Base-by-base conservation (phyloP, 805 yeast genomes). In the Candida namnaoensis region DNA sequence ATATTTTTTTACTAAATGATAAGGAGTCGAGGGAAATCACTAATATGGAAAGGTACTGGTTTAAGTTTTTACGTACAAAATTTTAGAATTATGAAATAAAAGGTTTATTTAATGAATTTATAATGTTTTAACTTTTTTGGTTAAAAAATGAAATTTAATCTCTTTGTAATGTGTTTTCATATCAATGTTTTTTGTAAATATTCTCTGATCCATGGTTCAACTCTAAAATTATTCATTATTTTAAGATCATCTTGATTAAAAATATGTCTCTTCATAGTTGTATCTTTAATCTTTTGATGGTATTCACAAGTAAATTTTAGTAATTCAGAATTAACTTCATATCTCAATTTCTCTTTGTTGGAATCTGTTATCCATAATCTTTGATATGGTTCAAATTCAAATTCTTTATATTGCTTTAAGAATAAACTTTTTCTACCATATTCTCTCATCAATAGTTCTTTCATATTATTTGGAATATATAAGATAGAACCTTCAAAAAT, bases 401-500 rank as follows among this genome's bases (percentile, higher is more conserved):
- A 74, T 2, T 64, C 67, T 27, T 64, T 59, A 56, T 62, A 60
- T 1, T 56, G 56, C n/a, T 52, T 49, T 32, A 69, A 40, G 4
- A 68, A 62, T 2, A 67, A 57, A 38, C 67, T 60, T 30, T 42
- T 47, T 11, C 52, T 42, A 3, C 54, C 42, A 43, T 80, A 80
- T 52, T 80, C 86, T 19, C 65, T 62, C 9, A 56, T 55, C 36
- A 80, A 57, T 7, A 71, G 57, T 1, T 58, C 51, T 19, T 67
- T 53, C 49, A 60, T 69, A 34, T 67, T 61, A 36, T 62, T 54
- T 1, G 87, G 87, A 7, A 80, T 61, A 45, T 77, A 68, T 1
- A 77, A 73, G 15, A 74, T 67, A 24, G 76, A 76, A n/a, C 82
- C 82, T 53, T 82, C 88, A 50, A 74, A 74, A 38, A 65, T 51